phyloP scores from a whole-genome alignment of 2,329 filamentous ascomycete species.

The Simplicillium aogashimaense region DNA sequence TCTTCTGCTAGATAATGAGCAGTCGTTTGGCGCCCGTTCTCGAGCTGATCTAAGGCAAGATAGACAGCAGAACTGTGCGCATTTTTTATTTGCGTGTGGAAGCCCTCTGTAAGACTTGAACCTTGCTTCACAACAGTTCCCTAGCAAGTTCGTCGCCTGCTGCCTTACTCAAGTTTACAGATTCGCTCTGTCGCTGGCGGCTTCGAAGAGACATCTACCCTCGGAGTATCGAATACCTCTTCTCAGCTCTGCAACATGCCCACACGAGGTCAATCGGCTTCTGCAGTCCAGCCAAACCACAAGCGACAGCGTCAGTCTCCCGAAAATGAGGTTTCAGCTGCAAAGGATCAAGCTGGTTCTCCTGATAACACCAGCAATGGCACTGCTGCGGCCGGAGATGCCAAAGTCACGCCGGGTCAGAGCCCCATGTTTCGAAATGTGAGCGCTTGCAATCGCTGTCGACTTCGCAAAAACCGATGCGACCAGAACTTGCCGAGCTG shows the following conservation, averaged over 20 bases:
- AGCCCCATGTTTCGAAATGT: constrained; percentile 73
- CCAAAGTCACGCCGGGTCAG: constrained; percentile 38
- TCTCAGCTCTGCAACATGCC: constrained; percentile 14
- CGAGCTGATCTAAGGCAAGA: no score
- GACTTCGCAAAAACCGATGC: constrained; percentile 86
- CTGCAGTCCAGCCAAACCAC: constrained; percentile 34
- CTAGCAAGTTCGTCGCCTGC: no score
- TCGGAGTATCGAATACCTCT: no score
- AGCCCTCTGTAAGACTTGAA: no score
- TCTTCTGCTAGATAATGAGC: no score
- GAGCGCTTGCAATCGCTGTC: constrained; percentile 87
- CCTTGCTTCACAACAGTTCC: no score
- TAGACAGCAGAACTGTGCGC: no score
- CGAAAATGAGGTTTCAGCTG: constrained; percentile 30
- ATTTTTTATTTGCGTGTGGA: no score
- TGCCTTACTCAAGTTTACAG: no score
- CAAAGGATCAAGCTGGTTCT: constrained; percentile 19
- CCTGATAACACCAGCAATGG: constrained; percentile 17
- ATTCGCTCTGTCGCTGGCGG: no score
- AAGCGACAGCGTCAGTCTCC: constrained; percentile 51
- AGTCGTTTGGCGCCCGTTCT: no score
- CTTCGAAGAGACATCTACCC: no score
- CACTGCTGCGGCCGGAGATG: constrained; percentile 10
- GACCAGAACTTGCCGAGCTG: constrained; percentile 89
- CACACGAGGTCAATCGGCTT: constrained; percentile 40